A percentile compares a stretch with the other conserved stretches of the same genome.
These are phyloP conservation scores for Coleophoma crateriformis DNA, from an alignment of 2,329 filamentous ascomycete genomes.

Conservation along the genomic window DNA sequence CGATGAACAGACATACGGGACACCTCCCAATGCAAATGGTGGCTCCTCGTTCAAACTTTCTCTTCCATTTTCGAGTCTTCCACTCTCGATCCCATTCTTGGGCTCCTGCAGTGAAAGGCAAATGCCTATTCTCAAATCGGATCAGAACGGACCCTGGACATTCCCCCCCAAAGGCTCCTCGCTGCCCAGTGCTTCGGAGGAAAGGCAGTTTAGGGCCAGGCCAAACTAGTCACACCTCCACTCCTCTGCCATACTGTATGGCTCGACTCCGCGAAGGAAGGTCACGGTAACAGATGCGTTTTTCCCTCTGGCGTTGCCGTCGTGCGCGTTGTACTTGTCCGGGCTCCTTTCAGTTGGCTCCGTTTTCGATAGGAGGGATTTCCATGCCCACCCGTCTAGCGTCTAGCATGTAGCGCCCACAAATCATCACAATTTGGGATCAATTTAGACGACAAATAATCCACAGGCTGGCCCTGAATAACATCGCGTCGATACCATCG, in stretches of 20 bases:
- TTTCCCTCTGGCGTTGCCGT: neutral
- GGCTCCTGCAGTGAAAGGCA: neutral
- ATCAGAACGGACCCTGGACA: neutral
- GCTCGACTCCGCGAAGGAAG: neutral
- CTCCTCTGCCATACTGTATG: too few relatives aligned
- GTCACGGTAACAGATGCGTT: neutral
- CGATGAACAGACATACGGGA: too few relatives aligned
- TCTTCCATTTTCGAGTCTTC: neutral
- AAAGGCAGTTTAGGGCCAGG: neutral
- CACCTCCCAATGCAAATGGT: too few relatives aligned
- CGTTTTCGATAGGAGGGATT: neutral
- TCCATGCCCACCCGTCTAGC: neutral
- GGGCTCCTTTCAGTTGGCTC: neutral
- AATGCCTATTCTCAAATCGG: neutral
- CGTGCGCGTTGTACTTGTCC: neutral
- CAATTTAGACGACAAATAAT: neutral
- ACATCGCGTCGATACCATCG: too few relatives aligned
- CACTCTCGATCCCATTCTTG: neutral
- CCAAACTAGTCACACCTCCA: too few relatives aligned
- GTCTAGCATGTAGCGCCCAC: neutral
- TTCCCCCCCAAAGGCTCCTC: neutral
- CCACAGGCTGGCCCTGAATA: too few relatives aligned
- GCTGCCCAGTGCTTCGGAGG: neutral
- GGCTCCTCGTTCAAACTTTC: neutral
- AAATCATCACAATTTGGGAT: neutral